Evolutionary conservation across 768 basidiomycete genomes (phyloP), one percentile per base, ranked within the genome.

Genomic region (Kwoniella newhampshirensis): DNA sequence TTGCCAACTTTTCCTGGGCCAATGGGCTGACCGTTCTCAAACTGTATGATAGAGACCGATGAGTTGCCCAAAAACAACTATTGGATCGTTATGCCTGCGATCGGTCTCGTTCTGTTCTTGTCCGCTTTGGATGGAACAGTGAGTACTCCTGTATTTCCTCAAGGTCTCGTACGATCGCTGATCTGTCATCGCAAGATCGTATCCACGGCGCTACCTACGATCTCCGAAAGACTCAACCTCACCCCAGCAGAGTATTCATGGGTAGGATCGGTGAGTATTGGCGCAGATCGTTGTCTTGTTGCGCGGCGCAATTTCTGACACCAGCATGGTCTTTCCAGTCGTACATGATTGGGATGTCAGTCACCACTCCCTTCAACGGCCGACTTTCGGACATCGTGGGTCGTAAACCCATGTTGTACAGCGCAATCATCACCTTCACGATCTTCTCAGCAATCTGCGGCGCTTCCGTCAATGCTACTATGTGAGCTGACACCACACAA

Each of bases 321-420:
- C 11, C 5, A 13, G 4, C 23, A 41, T 54, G 15, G 45, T 41
- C 25, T 21, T 13, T 11, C 2, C 20, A 65, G 62, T 47, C 68
- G 6, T 70, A 70, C 28, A 23, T 56, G 40, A 48, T 70, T 13
- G 61, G 62, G 15, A 60, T 54, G 44, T 63, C 62, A 12, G 13
- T 69, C 3, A 54, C 61, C 17, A 56, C 62, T 1, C 67, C 67
- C 1, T 44, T 69, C 37, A 69, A 69, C 32, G 73, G 73, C 8
- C 57, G 73, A 25, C 56, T 70, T 3, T 64, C 64, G 20, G 73
- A 75, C 51, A 70, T 72, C 45, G 59, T 73, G 17, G 73, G 73
- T 13, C 52, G 73, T 17, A 75, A 75, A 64, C 63, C 67, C 0
- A 51, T 73, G 54, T 45, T 75, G 21, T 71, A 71, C 49, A 55